Evolutionary conservation across 176 grass and related monocot species (phyloP).

Genomic region (Ensete glaucum): DNA sequence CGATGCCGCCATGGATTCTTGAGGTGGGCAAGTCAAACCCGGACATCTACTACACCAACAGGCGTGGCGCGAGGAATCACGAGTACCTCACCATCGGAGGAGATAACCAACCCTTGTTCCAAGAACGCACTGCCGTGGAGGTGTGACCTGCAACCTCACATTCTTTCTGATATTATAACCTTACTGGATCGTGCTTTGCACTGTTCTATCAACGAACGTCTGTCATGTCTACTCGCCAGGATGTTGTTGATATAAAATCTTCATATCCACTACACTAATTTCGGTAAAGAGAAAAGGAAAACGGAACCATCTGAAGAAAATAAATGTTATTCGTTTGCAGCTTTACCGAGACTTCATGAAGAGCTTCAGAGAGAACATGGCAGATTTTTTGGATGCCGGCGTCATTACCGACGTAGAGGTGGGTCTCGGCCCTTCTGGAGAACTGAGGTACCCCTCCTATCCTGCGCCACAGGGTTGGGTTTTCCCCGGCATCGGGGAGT

Average conservation of each 20-base stretch:
- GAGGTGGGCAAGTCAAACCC: slow-evolving; percentile 33
- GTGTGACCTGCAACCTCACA: slow-evolving; percentile 22
- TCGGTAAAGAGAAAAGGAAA: too few relatives aligned
- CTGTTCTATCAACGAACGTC: too few relatives aligned
- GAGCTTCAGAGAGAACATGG: slow-evolving; percentile 82
- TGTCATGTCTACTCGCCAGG: too few relatives aligned
- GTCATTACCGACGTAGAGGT: slow-evolving; percentile 79
- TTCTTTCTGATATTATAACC: too few relatives aligned
- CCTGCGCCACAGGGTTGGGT: slow-evolving; percentile 63
- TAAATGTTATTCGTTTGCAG: slow-evolving; percentile 23
- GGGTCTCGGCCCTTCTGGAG: slow-evolving; percentile 72
- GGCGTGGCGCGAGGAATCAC: slow-evolving; percentile 33
- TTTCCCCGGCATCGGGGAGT: slow-evolving; percentile 86
- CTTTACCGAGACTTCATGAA: slow-evolving; percentile 79
- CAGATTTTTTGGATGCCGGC: slow-evolving; percentile 49
- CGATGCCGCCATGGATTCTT: slow-evolving; percentile 52
- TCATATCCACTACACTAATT: too few relatives aligned
- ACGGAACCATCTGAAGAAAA: too few relatives aligned
- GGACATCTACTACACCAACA: slow-evolving; percentile 74
- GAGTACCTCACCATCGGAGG: slow-evolving; percentile 75
- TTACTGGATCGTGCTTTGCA: too few relatives aligned
- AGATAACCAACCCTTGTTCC: slow-evolving; percentile 63
- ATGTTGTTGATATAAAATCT: too few relatives aligned
- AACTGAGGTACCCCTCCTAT: slow-evolving; percentile 90
- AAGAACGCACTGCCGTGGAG: slow-evolving; percentile 66